Conservation (phyloP, 78 protist genomes). For the Tieghemostelium lacteum region DNA sequence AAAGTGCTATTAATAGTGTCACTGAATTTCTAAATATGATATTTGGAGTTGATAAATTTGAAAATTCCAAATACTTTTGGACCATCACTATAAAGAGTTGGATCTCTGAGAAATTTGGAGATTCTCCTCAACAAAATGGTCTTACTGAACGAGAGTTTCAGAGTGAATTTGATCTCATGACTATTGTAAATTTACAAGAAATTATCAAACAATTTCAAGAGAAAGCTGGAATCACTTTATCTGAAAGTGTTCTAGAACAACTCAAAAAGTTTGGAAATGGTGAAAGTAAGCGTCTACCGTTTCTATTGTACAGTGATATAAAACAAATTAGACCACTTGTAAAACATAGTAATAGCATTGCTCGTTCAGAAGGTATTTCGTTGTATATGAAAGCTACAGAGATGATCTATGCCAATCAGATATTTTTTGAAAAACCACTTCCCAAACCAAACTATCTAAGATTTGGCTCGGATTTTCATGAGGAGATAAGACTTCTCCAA, state of each 20-base stretch:
- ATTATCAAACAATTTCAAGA: not conserved
- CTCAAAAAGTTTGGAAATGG: not conserved
- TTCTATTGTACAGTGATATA: conserved; percentile 22
- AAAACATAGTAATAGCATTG: conserved; percentile 57
- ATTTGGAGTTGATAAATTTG: not conserved
- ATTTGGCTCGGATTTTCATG: conserved; percentile 2
- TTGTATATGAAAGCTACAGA: conserved; percentile 54
- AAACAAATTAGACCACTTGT: conserved; percentile 30
- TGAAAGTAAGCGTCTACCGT: not conserved
- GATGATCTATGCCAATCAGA: conserved; percentile 44
- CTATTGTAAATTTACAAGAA: not conserved
- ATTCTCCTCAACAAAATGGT: not conserved
- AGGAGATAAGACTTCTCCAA: conserved; percentile 23
- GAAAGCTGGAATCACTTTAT: conserved; percentile 40
- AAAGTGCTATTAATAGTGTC: not conserved
- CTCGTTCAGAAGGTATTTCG: conserved; percentile 53
- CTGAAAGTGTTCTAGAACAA: not conserved
- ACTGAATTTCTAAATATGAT: conserved; percentile 31
- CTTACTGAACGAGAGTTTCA: conserved; percentile 20
- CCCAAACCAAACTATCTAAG: not conserved
- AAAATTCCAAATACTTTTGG: conserved; percentile 27
- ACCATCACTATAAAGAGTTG: not conserved
- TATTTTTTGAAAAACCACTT: conserved; percentile 13
- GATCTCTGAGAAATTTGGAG: conserved; percentile 16
- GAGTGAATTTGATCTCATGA: not conserved